Evolutionary conservation across 148 eudicot species (phyloP).

Genomic region (Spergularia bocconei): DNA sequence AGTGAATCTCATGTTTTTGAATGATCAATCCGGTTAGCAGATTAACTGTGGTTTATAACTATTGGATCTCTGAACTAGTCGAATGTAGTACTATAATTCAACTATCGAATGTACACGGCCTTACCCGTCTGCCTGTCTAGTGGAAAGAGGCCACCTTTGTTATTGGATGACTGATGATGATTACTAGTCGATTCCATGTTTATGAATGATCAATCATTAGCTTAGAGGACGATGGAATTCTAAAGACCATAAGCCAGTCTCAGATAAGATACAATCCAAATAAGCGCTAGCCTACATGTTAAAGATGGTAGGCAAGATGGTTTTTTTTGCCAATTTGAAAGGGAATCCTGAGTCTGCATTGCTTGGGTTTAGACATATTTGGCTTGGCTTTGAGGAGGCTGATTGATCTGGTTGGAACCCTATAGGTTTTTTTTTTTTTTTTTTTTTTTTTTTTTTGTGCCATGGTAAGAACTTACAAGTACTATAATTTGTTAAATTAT

Average conservation of each 20-base stretch:
- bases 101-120: neutral
- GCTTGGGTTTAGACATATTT: neutral
- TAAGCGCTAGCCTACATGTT: neutral
- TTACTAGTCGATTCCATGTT: neutral
- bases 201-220: neutral
- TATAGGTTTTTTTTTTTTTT: neutral
- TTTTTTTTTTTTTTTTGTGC: neutral
- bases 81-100: too few species aligned
- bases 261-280: neutral
- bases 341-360: neutral
- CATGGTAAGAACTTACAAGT: neutral
- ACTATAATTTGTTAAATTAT: neutral
- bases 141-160: neutral
- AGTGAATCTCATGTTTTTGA: too few species aligned
- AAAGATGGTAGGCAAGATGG: neutral
- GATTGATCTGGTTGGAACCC: neutral
- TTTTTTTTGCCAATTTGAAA: neutral
- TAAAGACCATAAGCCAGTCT: neutral
- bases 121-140: neutral
- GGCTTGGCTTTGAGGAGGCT: neutral
- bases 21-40: too few species aligned
- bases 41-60: too few species aligned
- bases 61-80: too few species aligned
- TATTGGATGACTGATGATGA: neutral
- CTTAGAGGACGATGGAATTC: neutral